A percentile compares a stretch with the other conserved stretches of the same genome.
Conservation (phyloP, 192 early-diverging fungal genomes). For the Umbelopsis sp. region DNA sequence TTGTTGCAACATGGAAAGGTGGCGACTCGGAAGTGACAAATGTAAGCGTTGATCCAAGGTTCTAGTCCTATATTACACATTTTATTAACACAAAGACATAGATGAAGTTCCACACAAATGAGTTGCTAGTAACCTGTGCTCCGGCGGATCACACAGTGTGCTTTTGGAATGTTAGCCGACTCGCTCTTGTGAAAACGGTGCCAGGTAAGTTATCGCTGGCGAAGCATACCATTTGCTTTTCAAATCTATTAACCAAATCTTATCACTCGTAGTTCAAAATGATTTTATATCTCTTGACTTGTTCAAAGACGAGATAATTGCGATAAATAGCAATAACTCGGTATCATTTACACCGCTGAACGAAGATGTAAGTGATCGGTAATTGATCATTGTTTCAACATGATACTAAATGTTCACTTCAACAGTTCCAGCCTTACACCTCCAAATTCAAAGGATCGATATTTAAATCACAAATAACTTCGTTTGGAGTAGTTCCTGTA, state of each 20-base stretch:
- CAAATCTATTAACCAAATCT: neutral
- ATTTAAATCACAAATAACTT: constrained; percentile 56
- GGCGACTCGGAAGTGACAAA: constrained; percentile 58
- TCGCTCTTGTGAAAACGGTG: constrained; percentile 55
- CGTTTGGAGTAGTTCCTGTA: constrained; percentile 52
- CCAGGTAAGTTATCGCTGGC: constrained; percentile 32
- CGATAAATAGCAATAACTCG: constrained; percentile 59
- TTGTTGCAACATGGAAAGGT: constrained; percentile 59
- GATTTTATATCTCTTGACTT: constrained; percentile 60
- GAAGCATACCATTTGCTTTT: neutral
- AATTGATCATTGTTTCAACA: neutral
- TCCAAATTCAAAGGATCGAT: constrained; percentile 62
- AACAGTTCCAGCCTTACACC: constrained; percentile 57
- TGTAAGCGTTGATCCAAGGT: constrained; percentile 32
- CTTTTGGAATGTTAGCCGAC: constrained; percentile 55
- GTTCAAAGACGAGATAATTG: constrained; percentile 64
- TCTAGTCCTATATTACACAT: neutral
- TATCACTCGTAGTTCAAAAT: constrained; percentile 10
- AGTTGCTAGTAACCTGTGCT: constrained; percentile 56
- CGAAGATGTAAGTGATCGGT: constrained; percentile 52
- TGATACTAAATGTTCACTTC: neutral
- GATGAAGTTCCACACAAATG: constrained; percentile 61
- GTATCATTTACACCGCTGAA: constrained; percentile 63
- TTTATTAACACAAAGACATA: constrained; percentile 20
- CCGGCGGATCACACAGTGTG: constrained; percentile 59